Evolutionary conservation across 1,139 yeast genomes (phyloP).

Genomic region (Pichia sp.): DNA sequence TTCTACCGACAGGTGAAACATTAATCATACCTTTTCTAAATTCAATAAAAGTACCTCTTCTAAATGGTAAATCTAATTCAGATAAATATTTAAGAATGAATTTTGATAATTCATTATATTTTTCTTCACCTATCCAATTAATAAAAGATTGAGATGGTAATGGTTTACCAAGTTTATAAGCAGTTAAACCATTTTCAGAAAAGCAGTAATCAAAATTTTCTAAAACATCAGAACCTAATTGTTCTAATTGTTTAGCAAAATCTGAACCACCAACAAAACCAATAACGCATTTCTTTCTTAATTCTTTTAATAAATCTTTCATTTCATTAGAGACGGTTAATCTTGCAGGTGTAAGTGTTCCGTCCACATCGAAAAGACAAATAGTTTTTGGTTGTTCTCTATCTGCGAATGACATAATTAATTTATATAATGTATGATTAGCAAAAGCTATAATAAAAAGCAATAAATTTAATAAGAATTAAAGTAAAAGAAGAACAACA

Average conservation of each 20-base stretch:
- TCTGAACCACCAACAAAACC: slow-evolving; percentile 99
- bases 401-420: slow-evolving; percentile 43
- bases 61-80: slow-evolving; percentile 80
- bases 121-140: slow-evolving; percentile 91
- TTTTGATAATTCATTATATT: slow-evolving; percentile 81
- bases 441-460: neutral
- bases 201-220: slow-evolving; percentile 89
- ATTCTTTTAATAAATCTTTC: slow-evolving; percentile 58
- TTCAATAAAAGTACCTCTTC: slow-evolving; percentile 97
- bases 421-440: too few species aligned
- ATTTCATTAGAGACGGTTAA: slow-evolving; percentile 75
- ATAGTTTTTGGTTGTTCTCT: slow-evolving; percentile 54
- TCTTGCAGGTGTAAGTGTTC: slow-evolving; percentile 97
- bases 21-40: slow-evolving; percentile 99
- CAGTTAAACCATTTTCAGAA: slow-evolving; percentile 97
- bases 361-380: slow-evolving; percentile 95
- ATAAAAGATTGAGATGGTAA: slow-evolving; percentile 92
- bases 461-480: neutral
- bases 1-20: slow-evolving; percentile 97
- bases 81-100: slow-evolving; percentile 82
- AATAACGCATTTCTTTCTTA: slow-evolving; percentile 86
- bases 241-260: slow-evolving; percentile 90
- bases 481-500: too few species aligned
- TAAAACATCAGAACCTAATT: slow-evolving; percentile 75
- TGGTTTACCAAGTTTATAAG: slow-evolving; percentile 83